phyloP scores from a whole-genome alignment of 2,329 filamentous ascomycete species.

The Leptographium wingfieldii region DNA sequence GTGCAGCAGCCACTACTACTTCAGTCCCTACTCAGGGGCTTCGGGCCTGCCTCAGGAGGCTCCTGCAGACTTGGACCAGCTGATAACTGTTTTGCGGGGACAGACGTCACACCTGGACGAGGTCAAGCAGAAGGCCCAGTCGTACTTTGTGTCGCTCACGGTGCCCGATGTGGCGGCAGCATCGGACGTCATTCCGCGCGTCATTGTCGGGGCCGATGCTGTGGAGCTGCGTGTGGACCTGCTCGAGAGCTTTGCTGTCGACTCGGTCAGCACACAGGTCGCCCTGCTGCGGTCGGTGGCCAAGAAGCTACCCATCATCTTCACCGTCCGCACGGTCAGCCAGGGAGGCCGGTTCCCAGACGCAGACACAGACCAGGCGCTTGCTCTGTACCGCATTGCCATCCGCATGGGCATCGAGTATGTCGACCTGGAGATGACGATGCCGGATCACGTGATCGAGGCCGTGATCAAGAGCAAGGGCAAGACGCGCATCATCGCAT shows the following conservation, averaged over 20 bases:
- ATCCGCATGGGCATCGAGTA: constrained; percentile 82
- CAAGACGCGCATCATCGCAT: constrained; percentile 76
- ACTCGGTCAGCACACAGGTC: constrained; percentile 73
- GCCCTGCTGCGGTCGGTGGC: constrained; percentile 62
- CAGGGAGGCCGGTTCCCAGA: constrained; percentile 89
- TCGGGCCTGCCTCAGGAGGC: constrained; percentile 23
- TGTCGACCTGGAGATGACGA: constrained; percentile 82
- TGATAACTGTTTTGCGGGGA: constrained; percentile 58
- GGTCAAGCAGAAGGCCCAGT: constrained; percentile 54
- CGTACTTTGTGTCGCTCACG: constrained; percentile 89
- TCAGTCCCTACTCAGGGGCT: constrained; percentile 55
- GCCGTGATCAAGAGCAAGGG: constrained; percentile 54
- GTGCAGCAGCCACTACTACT: constrained; percentile 91
- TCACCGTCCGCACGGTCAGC: constrained; percentile 73
- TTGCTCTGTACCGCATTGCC: constrained; percentile 64
- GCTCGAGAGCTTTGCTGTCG: constrained; percentile 59
- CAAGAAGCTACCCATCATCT: constrained; percentile 56
- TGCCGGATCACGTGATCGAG: constrained; percentile 63
- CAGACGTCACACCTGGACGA: constrained; percentile 40
- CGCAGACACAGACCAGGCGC: constrained; percentile 53
- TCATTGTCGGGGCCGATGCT: constrained; percentile 77
- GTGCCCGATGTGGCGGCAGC: constrained; percentile 59
- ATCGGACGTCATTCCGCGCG: constrained; percentile 51
- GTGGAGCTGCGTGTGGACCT: constrained; percentile 92
- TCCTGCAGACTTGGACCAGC: constrained; percentile 59